Evolutionary conservation across 2,329 filamentous ascomycete genomes (phyloP).

Genomic region (Penicillium vulpinum): DNA sequence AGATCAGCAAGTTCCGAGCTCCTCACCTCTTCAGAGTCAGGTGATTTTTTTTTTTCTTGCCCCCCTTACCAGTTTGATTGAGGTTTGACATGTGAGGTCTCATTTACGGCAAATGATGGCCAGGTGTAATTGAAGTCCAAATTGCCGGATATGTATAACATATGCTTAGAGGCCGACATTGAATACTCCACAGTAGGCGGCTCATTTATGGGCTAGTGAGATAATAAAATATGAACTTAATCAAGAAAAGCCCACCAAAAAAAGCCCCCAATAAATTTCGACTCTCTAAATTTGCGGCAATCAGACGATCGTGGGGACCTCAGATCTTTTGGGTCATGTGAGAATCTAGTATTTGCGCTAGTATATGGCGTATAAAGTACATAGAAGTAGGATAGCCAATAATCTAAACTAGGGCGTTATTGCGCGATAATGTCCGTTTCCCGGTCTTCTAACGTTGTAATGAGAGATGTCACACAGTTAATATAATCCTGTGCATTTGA

Average conservation of each 20-base stretch:
- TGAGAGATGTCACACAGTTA: neutral
- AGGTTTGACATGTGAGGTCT: constrained; percentile 3
- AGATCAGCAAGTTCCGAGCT: neutral
- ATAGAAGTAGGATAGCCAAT: neutral
- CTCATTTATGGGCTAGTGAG: neutral
- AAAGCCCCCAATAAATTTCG: too few species aligned
- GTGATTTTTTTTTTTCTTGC: too few species aligned
- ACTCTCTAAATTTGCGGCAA: neutral
- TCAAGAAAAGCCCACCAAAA: too few species aligned
- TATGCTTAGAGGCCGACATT: neutral
- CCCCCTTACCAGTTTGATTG: too few species aligned
- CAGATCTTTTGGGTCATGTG: neutral
- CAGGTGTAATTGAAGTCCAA: neutral
- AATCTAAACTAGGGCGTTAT: neutral
- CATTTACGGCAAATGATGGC: neutral
- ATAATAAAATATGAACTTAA: neutral
- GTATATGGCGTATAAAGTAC: neutral
- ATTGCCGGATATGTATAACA: neutral
- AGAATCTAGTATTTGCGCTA: neutral
- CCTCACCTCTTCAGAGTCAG: neutral
- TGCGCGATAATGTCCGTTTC: neutral
- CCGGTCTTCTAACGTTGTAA: too few species aligned
- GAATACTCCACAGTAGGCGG: neutral
- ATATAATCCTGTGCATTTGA: neutral
- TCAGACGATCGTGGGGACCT: neutral